phyloP scores from a whole-genome alignment of 1,284 basidiomycete species.

The Sporisorium iseilematis-ciliati region DNA sequence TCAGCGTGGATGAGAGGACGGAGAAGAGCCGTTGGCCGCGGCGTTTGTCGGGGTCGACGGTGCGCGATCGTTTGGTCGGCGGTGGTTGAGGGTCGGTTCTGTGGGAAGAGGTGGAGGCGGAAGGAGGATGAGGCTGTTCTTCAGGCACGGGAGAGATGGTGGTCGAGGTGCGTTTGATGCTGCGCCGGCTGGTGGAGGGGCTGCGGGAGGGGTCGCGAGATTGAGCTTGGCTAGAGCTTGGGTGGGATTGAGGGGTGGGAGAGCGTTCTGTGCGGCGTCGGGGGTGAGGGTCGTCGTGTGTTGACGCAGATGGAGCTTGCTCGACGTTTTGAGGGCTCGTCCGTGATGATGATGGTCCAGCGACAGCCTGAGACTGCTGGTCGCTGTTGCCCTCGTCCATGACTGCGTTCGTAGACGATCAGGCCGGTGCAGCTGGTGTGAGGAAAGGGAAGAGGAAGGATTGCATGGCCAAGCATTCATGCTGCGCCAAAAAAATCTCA shows the following conservation, averaged over 20 bases:
- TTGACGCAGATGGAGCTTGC: not conserved
- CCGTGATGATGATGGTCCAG: not conserved
- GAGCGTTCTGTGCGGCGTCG: constrained; percentile 1
- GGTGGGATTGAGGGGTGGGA: constrained; percentile 3
- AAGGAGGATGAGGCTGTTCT: constrained; percentile 5
- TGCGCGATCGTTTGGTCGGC: constrained; percentile 6
- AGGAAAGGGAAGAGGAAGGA: not conserved
- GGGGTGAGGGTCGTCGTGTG: not conserved
- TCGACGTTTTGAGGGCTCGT: not conserved
- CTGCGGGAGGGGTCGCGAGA: constrained; percentile 13
- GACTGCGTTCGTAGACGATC: not conserved
- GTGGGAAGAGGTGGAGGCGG: constrained; percentile 3
- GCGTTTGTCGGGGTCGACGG: constrained; percentile 13
- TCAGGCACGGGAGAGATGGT: constrained; percentile 32
- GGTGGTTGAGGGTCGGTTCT: not conserved
- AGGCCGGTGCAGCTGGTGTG: not conserved
- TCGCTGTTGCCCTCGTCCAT: not conserved
- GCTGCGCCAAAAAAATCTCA: not conserved
- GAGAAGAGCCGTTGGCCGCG: constrained; percentile 34
- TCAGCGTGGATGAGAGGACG: constrained; percentile 29
- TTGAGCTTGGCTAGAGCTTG: not conserved
- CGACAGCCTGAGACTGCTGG: no score
- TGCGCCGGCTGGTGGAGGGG: constrained; percentile 4
- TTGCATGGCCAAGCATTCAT: not conserved
- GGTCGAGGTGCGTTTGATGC: constrained; percentile 13